A percentile compares a stretch with the other conserved stretches of the same genome.
Conservation (phyloP, 2,329 filamentous ascomycete species). For the Elsinoe ampelina region DNA sequence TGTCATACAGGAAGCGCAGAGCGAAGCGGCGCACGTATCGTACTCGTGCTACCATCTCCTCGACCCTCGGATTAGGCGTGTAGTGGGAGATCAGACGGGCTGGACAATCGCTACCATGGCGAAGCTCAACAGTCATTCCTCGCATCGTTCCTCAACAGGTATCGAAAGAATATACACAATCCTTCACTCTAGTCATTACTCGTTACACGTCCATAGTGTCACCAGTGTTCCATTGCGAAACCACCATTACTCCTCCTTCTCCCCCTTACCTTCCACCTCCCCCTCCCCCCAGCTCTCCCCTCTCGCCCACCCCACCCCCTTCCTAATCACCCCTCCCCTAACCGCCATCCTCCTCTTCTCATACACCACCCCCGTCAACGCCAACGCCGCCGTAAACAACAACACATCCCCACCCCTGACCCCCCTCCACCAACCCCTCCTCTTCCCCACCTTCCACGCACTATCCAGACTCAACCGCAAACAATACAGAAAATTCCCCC, state of each 20-base stretch:
- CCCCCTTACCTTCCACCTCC: slow-evolving; percentile 19
- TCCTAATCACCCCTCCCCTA: slow-evolving; percentile 57
- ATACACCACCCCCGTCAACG: slow-evolving; percentile 67
- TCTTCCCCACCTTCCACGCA: slow-evolving; percentile 87
- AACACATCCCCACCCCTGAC: slow-evolving; percentile 74
- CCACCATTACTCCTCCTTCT: slow-evolving; percentile 21
- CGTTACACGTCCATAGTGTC: neutral
- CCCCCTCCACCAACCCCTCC: slow-evolving; percentile 78
- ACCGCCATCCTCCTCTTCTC: slow-evolving; percentile 62
- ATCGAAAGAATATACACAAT: neutral
- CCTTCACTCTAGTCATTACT: neutral
- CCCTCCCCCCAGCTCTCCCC: slow-evolving; percentile 70
- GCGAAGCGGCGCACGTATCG: too few relatives aligned
- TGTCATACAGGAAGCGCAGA: too few relatives aligned
- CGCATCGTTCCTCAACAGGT: too few relatives aligned
- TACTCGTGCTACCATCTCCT: too few relatives aligned
- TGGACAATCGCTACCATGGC: too few relatives aligned
- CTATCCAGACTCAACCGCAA: slow-evolving; percentile 71
- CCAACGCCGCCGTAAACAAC: slow-evolving; percentile 71
- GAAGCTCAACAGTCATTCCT: neutral
- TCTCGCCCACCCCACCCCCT: slow-evolving; percentile 62
- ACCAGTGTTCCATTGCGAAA: too few relatives aligned
- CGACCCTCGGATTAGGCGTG: too few relatives aligned
- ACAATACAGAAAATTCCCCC: slow-evolving; percentile 68
- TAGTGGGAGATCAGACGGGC: too few relatives aligned